A percentile compares a stretch with the other conserved stretches of the same genome.
Evolutionary conservation across 192 early-diverging fungal genomes (phyloP).

Genomic region (Coemansia sp.): DNA sequence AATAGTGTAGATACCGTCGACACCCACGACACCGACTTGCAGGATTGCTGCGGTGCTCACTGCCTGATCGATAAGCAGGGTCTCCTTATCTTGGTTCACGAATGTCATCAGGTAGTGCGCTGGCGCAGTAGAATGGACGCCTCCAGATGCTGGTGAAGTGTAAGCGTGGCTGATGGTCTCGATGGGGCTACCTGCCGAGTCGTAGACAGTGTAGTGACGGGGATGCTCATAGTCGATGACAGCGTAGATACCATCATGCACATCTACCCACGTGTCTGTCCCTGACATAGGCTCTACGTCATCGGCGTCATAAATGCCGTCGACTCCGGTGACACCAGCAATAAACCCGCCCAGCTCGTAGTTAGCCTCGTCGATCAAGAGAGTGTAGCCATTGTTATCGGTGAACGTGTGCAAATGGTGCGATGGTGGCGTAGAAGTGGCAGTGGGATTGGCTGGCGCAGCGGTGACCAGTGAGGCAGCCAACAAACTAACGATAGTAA

Average conservation of each 20-base stretch:
- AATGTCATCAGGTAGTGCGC: constrained; percentile 40
- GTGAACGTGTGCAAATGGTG: constrained; percentile 42
- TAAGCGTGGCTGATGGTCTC: constrained; percentile 18
- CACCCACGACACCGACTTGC: constrained; percentile 14
- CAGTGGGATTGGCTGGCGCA: not conserved
- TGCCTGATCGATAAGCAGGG: constrained; percentile 31
- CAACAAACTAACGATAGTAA: not conserved
- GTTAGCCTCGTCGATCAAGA: constrained; percentile 42
- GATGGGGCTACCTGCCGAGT: constrained; percentile 23
- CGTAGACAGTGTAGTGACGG: constrained; percentile 33
- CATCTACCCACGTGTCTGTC: constrained; percentile 35
- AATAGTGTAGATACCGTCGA: constrained; percentile 39
- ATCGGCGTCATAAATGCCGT: constrained; percentile 34
- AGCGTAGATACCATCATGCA: constrained; percentile 29
- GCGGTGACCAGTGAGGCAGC: constrained; percentile 11
- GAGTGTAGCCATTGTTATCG: constrained; percentile 20
- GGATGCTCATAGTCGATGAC: constrained; percentile 43
- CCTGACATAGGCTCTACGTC: constrained; percentile 15
- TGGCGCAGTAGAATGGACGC: not conserved
- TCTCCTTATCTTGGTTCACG: constrained; percentile 21
- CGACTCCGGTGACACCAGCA: constrained; percentile 10
- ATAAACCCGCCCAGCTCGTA: constrained; percentile 23
- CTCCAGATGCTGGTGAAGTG: not conserved
- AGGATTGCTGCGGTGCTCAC: constrained; percentile 20
- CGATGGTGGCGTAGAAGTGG: not conserved